Conservation (phyloP, 176 grass and related monocot genomes). For the Avena eriantha region DNA sequence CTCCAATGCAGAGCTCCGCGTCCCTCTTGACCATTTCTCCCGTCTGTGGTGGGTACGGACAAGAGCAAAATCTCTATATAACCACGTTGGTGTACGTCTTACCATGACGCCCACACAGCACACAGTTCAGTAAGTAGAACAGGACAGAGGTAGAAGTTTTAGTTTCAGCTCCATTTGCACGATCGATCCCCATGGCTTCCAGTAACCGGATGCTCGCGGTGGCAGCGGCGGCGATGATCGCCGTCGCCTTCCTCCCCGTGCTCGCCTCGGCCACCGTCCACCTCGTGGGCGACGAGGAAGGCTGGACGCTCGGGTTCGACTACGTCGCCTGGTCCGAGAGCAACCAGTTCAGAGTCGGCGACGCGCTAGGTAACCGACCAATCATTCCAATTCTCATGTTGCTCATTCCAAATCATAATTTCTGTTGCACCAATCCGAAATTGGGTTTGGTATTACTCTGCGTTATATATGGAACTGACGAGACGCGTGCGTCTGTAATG, state of each 20-base stretch:
- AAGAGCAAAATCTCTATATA: constrained; percentile 9
- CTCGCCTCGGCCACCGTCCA: constrained; percentile 17
- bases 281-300: constrained; percentile 31
- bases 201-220: background rate
- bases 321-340: constrained; percentile 43
- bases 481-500: background rate
- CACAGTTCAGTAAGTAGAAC: background rate
- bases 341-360: constrained; percentile 49
- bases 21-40: constrained; percentile 14
- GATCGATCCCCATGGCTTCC: constrained; percentile 27
- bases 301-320: constrained; percentile 38
- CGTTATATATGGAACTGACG: background rate
- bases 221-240: background rate
- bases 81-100: background rate
- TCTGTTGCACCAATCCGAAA: too few relatives aligned
- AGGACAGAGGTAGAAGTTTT: background rate
- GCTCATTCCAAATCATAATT: too few relatives aligned
- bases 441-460: too few relatives aligned
- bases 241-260: constrained; percentile 10
- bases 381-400: background rate
- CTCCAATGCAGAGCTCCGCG: background rate
- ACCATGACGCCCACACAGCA: background rate
- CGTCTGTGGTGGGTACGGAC: background rate
- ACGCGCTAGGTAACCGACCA: constrained; percentile 28
- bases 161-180: background rate